Conservation (phyloP, 176 grass and related monocot genomes). For the Ensete ventricosum region DNA sequence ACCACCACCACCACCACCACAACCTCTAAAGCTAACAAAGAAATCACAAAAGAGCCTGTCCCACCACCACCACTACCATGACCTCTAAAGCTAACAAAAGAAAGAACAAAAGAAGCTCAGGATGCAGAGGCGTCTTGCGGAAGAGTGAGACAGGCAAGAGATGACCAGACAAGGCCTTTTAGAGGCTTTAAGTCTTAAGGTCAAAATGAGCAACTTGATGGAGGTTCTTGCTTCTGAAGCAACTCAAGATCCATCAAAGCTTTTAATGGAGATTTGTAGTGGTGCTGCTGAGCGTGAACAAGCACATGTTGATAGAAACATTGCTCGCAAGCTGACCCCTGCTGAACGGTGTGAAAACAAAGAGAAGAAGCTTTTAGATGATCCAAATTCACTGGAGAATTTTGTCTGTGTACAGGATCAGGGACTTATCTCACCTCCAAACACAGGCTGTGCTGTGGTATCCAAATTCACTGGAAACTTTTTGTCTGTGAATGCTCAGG, state of each 20-base stretch:
- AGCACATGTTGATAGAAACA: conserved; percentile 86
- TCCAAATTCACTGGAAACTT: too few species aligned
- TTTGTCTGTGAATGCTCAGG: conserved; percentile 57
- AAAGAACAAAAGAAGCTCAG: conserved; percentile 99
- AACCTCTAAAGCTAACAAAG: conserved; percentile 84
- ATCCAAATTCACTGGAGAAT: conserved; percentile 54
- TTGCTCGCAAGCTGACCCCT: conserved; percentile 80
- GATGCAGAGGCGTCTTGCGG: conserved; percentile 82
- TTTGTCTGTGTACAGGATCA: conserved; percentile 81
- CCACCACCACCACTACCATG: conserved; percentile 60
- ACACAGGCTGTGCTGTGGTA: conserved; percentile 41
- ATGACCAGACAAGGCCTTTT: conserved; percentile 97
- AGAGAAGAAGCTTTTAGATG: conserved; percentile 82
- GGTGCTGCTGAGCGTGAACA: conserved; percentile 94
- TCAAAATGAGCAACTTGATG: conserved; percentile 99
- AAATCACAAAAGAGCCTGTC: conserved; percentile 75
- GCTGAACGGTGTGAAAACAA: conserved; percentile 80
- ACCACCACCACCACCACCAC: conserved; percentile 37
- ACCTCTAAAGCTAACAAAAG: conserved; percentile 85
- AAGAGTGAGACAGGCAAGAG: conserved; percentile 94
- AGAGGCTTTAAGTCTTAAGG: conserved; percentile 80
- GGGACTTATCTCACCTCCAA: conserved; percentile 68
- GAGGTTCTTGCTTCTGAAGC: conserved; percentile 86
- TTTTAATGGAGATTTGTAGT: conserved; percentile 83
- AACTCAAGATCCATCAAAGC: conserved; percentile 79